Base-by-base conservation (phyloP, 768 basidiomycete species). In the Tricholoma furcatifolium region DNA sequence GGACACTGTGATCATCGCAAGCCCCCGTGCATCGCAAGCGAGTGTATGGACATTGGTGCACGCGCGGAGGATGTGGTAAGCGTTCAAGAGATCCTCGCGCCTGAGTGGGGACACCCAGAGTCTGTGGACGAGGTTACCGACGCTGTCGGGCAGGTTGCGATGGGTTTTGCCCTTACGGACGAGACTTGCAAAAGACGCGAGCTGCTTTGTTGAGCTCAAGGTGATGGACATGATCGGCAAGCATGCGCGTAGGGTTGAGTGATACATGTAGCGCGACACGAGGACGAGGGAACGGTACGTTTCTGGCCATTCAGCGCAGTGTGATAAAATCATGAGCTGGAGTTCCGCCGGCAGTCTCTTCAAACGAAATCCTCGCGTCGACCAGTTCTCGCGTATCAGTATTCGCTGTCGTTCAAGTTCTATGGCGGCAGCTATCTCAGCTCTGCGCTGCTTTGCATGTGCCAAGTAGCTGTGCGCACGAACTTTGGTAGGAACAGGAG, bases 81-180 rank as follows among this genome's bases (percentile, higher is more conserved):
- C 59, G 15, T 53, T 31, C 1, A 23, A 23, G 27, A 43, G 54
- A 44, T 64, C 47, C 18, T 64, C 66, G 31, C 63, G 61, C 23
- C 64, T 62, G 17, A 65, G 55, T 9, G 71, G 67, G 2, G 67
- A 67, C 2, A 70, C 62, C 72, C 72, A 74, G 36, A 72, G 64
- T 36, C 67, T 56, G 34, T 63, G 65, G 20, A 74, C 57, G 20
- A 69, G 56, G 14, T 43, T 27, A 1, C 50, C 58, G 20, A 47
- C 43, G 17, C 47, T 23, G 4, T 14, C 9, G 43, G 32, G 65
- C 5, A 46, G 20, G 44, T 20, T 59, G 32, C n/a, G 65, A 20
- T n/a, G 56, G 47, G 14, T 55, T 59, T 14, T 45, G 10, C 30
- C 55, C 43, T 35, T 51, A 35, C 39, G 20, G 2, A 62, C 40